Evolutionary conservation across 2,329 filamentous ascomycete genomes (phyloP).

Genomic region (Hymenoscyphus salicellus): DNA sequence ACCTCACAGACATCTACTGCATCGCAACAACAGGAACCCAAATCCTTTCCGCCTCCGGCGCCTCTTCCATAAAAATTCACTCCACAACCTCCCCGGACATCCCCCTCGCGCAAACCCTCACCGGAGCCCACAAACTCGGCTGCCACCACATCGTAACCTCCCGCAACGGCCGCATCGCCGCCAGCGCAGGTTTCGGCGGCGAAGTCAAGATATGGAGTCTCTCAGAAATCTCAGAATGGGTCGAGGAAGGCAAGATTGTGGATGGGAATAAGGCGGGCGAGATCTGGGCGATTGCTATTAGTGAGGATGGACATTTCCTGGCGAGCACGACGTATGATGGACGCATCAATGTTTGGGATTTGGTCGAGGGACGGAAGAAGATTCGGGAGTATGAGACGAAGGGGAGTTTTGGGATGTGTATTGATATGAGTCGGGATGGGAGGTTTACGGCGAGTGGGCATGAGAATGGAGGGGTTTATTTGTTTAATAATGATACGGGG

Average conservation of each 20-base stretch:
- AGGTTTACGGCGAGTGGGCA: constrained; percentile 87
- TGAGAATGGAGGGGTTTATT: constrained; percentile 85
- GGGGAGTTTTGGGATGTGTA: constrained; percentile 84
- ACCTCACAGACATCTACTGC: constrained; percentile 80
- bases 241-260: constrained; percentile 46
- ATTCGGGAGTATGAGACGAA: constrained; percentile 87
- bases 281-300: constrained; percentile 84
- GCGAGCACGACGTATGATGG: constrained; percentile 88
- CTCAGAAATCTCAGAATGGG: constrained; percentile 57
- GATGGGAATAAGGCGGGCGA: constrained; percentile 63
- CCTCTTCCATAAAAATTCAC: constrained; percentile 77
- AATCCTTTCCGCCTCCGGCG: constrained; percentile 80
- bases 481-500: constrained; percentile 90
- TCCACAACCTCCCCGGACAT: constrained; percentile 69
- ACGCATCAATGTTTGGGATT: constrained; percentile 84
- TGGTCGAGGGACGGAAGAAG: constrained; percentile 54
- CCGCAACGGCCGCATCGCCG: constrained; percentile 67
- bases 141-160: constrained; percentile 83
- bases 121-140: constrained; percentile 78
- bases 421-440: constrained; percentile 78
- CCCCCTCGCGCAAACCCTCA: constrained; percentile 74
- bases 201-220: constrained; percentile 80
- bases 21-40: constrained; percentile 71
- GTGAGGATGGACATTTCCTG: constrained; percentile 76
- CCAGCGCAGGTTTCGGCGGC: constrained; percentile 84